Evolutionary conservation across 352 stramenopile genomes (phyloP).

Genomic region (Peronospora farinosa): DNA sequence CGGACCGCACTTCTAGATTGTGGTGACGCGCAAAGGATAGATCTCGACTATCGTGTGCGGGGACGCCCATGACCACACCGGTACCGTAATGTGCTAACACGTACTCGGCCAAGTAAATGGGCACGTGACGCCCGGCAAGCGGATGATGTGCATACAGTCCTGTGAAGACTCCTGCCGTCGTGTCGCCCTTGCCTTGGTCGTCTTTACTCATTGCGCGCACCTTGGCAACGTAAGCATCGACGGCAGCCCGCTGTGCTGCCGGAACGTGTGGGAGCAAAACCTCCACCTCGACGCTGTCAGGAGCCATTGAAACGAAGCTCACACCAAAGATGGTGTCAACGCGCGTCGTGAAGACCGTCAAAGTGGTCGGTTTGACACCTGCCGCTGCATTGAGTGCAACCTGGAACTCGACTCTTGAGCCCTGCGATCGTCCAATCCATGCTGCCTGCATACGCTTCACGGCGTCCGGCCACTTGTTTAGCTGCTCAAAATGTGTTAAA

Average conservation of each 20-base stretch:
- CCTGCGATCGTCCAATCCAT: conserved; percentile 95
- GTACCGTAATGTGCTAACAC: conserved; percentile 96
- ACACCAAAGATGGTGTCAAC: conserved; percentile 98
- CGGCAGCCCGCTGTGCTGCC: conserved; percentile 45
- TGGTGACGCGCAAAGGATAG: conserved; percentile 93
- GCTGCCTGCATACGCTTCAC: conserved; percentile 90
- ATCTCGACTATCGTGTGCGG: conserved; percentile 95
- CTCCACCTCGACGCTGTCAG: conserved; percentile 89
- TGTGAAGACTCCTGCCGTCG: conserved; percentile 88
- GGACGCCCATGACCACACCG: conserved; percentile 98
- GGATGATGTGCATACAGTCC: conserved; percentile 91
- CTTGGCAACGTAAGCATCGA: conserved; percentile 82
- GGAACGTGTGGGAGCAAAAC: conserved; percentile 55
- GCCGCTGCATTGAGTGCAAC: conserved; percentile 14
- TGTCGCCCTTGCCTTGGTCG: conserved; percentile 41
- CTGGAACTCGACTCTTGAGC: conserved; percentile 86
- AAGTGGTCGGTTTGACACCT: conserved; percentile 21
- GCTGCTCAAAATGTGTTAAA: conserved; percentile 23
- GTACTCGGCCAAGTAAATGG: conserved; percentile 97
- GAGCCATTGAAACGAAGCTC: conserved; percentile 95
- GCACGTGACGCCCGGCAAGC: conserved; percentile 83
- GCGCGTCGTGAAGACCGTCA: conserved; percentile 98
- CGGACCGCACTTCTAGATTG: conserved; percentile 80
- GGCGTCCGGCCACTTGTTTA: conserved; percentile 78
- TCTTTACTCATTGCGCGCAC: conserved; percentile 59